These are phyloP conservation scores for Thelonectria rubi DNA, from an alignment of 2,329 filamentous ascomycete species.

Conservation along the genomic window DNA sequence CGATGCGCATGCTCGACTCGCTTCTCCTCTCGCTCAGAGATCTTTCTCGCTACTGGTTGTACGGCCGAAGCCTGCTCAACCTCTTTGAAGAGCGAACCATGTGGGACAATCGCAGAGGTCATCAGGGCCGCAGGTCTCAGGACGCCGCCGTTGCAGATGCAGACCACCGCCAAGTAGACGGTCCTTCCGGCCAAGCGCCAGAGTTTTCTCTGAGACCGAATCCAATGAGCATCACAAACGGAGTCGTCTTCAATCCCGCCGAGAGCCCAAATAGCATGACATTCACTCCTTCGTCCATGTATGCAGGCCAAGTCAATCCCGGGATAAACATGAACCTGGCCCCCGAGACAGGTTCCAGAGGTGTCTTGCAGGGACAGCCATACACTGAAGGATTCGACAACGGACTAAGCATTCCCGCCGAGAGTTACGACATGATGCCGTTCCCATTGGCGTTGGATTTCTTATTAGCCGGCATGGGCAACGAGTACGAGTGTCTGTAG, in stretches of 20 bases:
- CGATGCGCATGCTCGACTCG: conserved; percentile 42
- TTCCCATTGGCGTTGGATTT: conserved; percentile 46
- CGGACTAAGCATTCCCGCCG: conserved; percentile 23
- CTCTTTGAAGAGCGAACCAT: conserved; percentile 42
- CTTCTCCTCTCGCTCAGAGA: conserved; percentile 43
- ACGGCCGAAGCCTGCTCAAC: conserved; percentile 44
- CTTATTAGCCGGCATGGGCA: conserved; percentile 44
- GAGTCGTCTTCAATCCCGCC: conserved; percentile 15
- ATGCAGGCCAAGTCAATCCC: conserved; percentile 17
- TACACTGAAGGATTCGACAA: conserved; percentile 32
- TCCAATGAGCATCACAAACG: conserved; percentile 11
- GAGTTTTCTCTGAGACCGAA: conserved; percentile 37
- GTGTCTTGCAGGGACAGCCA: conserved; percentile 25
- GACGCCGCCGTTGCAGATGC: conserved; percentile 11
- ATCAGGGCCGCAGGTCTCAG: conserved; percentile 6
- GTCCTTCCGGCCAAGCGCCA: not conserved
- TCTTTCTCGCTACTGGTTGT: conserved; percentile 45
- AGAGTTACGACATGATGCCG: conserved; percentile 35
- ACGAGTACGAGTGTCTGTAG: conserved; percentile 36
- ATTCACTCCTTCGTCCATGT: conserved; percentile 20
- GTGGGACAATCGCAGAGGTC: conserved; percentile 27
- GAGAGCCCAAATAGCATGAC: conserved; percentile 13
- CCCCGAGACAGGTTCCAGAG: conserved; percentile 10
- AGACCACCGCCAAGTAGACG: conserved; percentile 12
- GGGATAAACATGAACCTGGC: conserved; percentile 29